Base-by-base conservation (phyloP, 1,284 basidiomycete species). In the Pterula multifida region DNA sequence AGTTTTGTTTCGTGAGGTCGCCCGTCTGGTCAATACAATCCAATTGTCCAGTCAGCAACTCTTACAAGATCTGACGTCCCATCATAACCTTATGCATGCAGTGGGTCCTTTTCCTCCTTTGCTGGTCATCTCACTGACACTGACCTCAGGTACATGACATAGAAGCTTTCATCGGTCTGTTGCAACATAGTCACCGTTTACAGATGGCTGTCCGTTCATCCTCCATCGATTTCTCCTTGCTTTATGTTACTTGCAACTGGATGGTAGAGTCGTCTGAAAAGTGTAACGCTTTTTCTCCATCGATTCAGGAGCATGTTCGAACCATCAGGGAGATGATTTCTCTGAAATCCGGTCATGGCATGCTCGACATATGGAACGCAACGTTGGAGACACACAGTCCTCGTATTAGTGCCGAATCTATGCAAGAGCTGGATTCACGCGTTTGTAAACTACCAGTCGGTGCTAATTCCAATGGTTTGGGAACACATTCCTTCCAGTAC, bases 301-400 rank as follows among this genome's bases (percentile, higher is more conserved):
- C 52, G 26, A 55, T 79, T 26, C 55, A 54, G 12, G 50, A 49
- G 22, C 57, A 61, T 24, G 65, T 63, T 12, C 52, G 61, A 47
- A 52, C 56, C 25, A 62, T 84, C 3, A 63, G 67, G 48, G 58
- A 66, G 2, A 53, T 62, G 2, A 63, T 78, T n/a, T 72, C 72
- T n/a, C 67, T 73, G 3, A 69, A 71, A 15, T 70, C 71, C 19
- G 81, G 81, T 9, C 65, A 72, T 23, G 80, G 80, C 23, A 58
- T 84, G 54, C 64, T 69, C 26, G 68, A 76, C 13, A 70, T 81
- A 26, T 81, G 39, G 39, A n/a, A 17, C 4, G 17, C 39, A 19
- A 42, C 17, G 39, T 17, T 42, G 9, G 39, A 42, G 9, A 4
- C 6, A 11, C 39, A 42, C 9, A 17, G 4, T 9, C 21, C 39